Percentiles rank a stretch among this genome's conserved stretches.
phyloP scores from a whole-genome alignment of 371 early-diverging fungal genomes.

The Encephalitozoon cuniculi region DNA sequence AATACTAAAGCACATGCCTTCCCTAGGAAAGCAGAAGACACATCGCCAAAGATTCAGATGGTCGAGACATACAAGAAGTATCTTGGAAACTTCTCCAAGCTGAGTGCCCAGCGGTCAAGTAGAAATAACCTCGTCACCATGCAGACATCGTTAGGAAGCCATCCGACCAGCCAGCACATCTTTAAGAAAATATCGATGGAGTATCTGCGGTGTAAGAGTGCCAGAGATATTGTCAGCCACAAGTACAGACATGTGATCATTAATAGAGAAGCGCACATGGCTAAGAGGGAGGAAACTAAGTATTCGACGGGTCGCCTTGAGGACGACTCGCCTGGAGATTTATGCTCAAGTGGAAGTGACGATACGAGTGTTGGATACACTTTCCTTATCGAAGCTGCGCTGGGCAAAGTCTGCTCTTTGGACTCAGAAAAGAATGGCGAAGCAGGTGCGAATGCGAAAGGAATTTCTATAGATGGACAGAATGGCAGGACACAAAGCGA shows the following conservation, averaged over 20 bases:
- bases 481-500: too few species aligned
- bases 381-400: not conserved
- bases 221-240: not conserved
- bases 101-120: not conserved
- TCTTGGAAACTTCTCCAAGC: not conserved
- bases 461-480: not conserved
- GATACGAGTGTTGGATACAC: not conserved
- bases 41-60: not conserved
- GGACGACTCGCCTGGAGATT: not conserved
- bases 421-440: not conserved
- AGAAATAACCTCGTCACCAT: not conserved
- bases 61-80: not conserved
- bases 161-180: not conserved
- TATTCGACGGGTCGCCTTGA: not conserved
- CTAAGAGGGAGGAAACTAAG: not conserved
- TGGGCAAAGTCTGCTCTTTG: not conserved
- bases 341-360: not conserved
- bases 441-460: not conserved
- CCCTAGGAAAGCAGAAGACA: not conserved
- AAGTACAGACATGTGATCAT: not conserved
- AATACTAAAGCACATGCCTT: not conserved
- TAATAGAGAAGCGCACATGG: not conserved
- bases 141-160: not conserved
- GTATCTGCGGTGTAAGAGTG: not conserved
- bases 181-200: not conserved